These are phyloP conservation scores for Colletotrichum tamarilloi DNA, from an alignment of 2,329 filamentous ascomycete genomes.

Conservation along the genomic window DNA sequence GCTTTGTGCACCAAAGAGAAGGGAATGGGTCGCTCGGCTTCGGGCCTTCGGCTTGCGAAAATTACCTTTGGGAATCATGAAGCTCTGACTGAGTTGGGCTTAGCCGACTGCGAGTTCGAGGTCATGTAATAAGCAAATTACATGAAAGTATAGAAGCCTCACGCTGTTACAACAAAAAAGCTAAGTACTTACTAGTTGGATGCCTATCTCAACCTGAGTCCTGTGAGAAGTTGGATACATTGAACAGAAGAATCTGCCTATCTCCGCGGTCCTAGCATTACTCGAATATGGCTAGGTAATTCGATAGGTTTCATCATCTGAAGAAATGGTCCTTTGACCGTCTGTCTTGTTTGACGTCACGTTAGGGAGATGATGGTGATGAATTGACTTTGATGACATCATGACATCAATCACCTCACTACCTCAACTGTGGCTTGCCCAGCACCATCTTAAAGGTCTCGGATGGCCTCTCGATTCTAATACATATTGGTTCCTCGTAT, in stretches of 20 bases:
- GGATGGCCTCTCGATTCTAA: too few species aligned
- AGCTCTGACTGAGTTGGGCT: too few species aligned
- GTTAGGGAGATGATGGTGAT: not conserved
- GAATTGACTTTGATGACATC: conserved; percentile 4
- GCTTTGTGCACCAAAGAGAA: not conserved
- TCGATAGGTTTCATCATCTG: not conserved
- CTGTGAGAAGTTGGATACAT: not conserved
- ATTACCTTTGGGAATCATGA: too few species aligned
- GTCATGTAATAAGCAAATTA: too few species aligned
- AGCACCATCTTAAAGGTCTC: not conserved
- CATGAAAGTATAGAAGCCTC: not conserved
- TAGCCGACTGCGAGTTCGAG: too few species aligned
- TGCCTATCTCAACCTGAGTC: not conserved
- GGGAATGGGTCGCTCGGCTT: too few species aligned
- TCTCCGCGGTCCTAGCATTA: not conserved
- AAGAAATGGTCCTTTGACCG: not conserved
- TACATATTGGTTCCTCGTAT: too few species aligned
- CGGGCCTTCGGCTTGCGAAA: too few species aligned
- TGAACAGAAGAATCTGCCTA: too few species aligned
- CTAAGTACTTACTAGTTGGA: not conserved
- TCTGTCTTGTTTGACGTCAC: conserved; percentile 10
- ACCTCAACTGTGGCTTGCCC: not conserved
- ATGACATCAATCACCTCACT: conserved; percentile 2
- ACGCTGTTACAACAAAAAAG: not conserved
- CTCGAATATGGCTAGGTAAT: not conserved